phyloP scores from a whole-genome alignment of 305 asterid species.

The Plantago coronopus region DNA sequence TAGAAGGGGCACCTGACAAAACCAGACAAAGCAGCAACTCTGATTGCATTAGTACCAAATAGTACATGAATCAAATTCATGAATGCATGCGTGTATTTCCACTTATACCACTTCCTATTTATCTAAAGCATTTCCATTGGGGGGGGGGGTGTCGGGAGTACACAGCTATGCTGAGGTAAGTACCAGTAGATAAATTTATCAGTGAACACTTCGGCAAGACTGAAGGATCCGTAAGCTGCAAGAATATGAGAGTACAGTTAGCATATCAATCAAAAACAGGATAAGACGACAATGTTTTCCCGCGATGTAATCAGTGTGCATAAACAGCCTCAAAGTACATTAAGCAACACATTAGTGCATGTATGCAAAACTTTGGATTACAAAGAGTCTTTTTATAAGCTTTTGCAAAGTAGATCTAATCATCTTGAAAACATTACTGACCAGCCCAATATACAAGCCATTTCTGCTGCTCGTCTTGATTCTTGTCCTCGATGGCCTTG shows the following conservation, averaged over 20 bases:
- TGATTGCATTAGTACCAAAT: conserved; percentile 16
- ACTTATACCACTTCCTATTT: conserved; percentile 2
- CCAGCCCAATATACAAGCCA: conserved; percentile 96
- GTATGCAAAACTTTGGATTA: not conserved
- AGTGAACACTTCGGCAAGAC: conserved; percentile 59
- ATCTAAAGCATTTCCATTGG: not conserved
- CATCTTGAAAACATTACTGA: conserved; percentile 28
- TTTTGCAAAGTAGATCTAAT: conserved; percentile 1
- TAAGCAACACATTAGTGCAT: not conserved
- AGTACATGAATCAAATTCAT: conserved; percentile 11
- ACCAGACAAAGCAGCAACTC: conserved; percentile 22
- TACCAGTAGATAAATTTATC: conserved; percentile 84
- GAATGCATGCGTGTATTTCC: conserved; percentile 3
- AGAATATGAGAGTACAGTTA: conserved; percentile 9
- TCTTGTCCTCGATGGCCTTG: conserved; percentile 75
- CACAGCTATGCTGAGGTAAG: conserved; percentile 20
- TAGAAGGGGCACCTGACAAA: conserved; percentile 74
- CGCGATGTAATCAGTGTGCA: conserved; percentile 10
- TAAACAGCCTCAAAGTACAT: not conserved
- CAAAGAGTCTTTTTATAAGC: not conserved
- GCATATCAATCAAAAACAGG: conserved; percentile 16
- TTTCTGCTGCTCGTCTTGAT: conserved; percentile 58
- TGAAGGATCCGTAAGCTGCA: conserved; percentile 93
- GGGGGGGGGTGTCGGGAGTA: not conserved
- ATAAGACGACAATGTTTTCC: conserved; percentile 12